A percentile compares a stretch with the other conserved stretches of the same genome.
These are phyloP conservation scores for Spathaspora passalidarum DNA, from an alignment of 805 yeast species.

Conservation along the genomic window DNA sequence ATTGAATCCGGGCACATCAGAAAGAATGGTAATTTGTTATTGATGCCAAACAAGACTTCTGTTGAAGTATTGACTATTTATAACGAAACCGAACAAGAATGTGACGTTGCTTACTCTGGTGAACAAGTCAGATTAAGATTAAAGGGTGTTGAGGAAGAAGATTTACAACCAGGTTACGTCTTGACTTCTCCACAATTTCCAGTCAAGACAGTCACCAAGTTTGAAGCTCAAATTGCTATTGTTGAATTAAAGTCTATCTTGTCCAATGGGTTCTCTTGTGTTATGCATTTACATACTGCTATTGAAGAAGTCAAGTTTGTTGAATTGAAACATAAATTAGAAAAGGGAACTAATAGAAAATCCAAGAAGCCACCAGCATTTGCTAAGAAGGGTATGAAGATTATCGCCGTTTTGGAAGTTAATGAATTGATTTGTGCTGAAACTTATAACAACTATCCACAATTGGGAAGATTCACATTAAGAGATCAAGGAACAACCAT, in stretches of 20 bases:
- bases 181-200: conserved; percentile 84
- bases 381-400: conserved; percentile 98
- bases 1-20: conserved; percentile 92
- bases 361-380: conserved; percentile 97
- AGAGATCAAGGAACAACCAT: conserved; percentile 98
- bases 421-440: conserved; percentile 90
- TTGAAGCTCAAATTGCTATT: conserved; percentile 95
- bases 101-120: conserved; percentile 86
- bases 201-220: conserved; percentile 82
- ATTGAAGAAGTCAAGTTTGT: conserved; percentile 89
- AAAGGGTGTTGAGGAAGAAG: conserved; percentile 97
- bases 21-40: conserved; percentile 68
- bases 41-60: conserved; percentile 88
- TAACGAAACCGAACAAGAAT: conserved; percentile 95
- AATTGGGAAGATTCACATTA: conserved; percentile 95
- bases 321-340: conserved; percentile 84
- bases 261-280: conserved; percentile 95
- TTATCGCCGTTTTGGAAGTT: conserved; percentile 87
- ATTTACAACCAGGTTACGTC: conserved; percentile 86
- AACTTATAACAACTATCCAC: conserved; percentile 88
- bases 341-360: conserved; percentile 94
- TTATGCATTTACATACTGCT: conserved; percentile 98
- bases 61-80: conserved; percentile 86
- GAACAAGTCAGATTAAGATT: conserved; percentile 94
- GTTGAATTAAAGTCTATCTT: conserved; percentile 93